phyloP scores from a whole-genome alignment of 176 grass and related monocot genomes.

The Zoysia pacifica region DNA sequence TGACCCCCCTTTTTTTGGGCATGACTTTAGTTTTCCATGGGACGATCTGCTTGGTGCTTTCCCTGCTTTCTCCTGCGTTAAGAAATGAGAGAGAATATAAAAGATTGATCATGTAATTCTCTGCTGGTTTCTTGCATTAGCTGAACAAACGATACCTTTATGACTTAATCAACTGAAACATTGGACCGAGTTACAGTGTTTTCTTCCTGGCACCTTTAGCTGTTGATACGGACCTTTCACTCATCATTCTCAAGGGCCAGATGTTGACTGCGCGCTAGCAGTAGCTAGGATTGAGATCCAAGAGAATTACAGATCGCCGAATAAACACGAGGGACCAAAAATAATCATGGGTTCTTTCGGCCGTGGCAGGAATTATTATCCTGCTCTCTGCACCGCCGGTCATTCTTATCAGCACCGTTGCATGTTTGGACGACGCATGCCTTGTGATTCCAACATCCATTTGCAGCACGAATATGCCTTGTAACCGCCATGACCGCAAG shows the following conservation, averaged over 20 bases:
- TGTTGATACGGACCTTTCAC: neutral
- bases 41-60: slow-evolving; percentile 43
- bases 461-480: neutral
- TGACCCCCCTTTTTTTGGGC: slow-evolving; percentile 32
- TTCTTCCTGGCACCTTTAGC: neutral
- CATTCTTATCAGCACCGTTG: slow-evolving; percentile 33
- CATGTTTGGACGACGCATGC: slow-evolving; percentile 7
- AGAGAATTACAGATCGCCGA: neutral
- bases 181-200: slow-evolving; percentile 1
- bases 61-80: slow-evolving; percentile 28
- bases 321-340: slow-evolving; percentile 3
- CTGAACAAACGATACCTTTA: neutral
- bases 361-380: slow-evolving; percentile 1
- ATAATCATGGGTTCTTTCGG: slow-evolving; percentile 38
- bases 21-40: slow-evolving; percentile 42
- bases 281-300: no score
- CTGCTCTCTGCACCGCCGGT: slow-evolving; percentile 1
- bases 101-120: neutral
- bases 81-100: slow-evolving; percentile 14
- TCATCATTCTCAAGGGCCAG: neutral
- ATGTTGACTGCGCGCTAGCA: slow-evolving; percentile 29
- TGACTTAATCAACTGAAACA: neutral
- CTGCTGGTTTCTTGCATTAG: neutral
- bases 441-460: neutral
- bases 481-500: neutral